Percentiles rank a stretch among this genome's conserved stretches.
Evolutionary conservation across 768 basidiomycete genomes (phyloP).

Genomic region (Lyophyllum shimeji): DNA sequence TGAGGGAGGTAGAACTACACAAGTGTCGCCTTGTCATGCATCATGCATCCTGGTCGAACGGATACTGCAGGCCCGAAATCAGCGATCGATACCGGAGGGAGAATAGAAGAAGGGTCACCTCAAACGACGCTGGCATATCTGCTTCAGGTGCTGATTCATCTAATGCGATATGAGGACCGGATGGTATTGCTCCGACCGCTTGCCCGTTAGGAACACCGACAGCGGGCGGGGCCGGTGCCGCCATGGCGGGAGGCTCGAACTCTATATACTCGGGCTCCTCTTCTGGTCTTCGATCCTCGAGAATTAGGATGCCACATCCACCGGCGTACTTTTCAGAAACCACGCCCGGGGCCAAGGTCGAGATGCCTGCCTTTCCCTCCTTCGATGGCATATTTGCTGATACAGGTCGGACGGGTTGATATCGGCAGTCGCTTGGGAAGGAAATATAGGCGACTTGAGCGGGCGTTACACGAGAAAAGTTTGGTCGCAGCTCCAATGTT

Average conservation of each 20-base stretch:
- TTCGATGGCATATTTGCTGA: slow-evolving; percentile 44
- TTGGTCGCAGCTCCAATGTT: slow-evolving; percentile 69
- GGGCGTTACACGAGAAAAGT: slow-evolving; percentile 92
- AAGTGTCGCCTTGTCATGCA: slow-evolving; percentile 33
- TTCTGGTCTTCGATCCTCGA: slow-evolving; percentile 70
- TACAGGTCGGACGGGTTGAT: slow-evolving; percentile 86
- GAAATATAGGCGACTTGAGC: slow-evolving; percentile 82
- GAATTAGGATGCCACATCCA: slow-evolving; percentile 86
- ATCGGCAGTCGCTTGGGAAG: slow-evolving; percentile 78
- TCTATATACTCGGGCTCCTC: slow-evolving; percentile 77
- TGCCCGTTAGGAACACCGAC: slow-evolving; percentile 29
- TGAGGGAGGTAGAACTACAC: background rate
- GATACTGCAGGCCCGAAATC: slow-evolving; percentile 53
- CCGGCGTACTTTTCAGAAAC: slow-evolving; percentile 65
- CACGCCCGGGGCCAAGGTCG: slow-evolving; percentile 25
- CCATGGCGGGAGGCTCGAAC: slow-evolving; percentile 38
- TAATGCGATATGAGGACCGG: slow-evolving; percentile 62
- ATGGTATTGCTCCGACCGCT: slow-evolving; percentile 28
- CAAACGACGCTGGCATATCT: slow-evolving; percentile 77
- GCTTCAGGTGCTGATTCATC: slow-evolving; percentile 73
- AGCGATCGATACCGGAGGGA: background rate
- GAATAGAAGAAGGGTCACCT: slow-evolving; percentile 51
- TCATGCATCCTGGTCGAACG: slow-evolving; percentile 73
- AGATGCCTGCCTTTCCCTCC: slow-evolving; percentile 29
- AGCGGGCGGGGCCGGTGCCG: slow-evolving; percentile 24